Percentiles rank a stretch among this genome's conserved stretches.
phyloP scores from a whole-genome alignment of 176 grass and related monocot genomes.

The Carex myosuroides region DNA sequence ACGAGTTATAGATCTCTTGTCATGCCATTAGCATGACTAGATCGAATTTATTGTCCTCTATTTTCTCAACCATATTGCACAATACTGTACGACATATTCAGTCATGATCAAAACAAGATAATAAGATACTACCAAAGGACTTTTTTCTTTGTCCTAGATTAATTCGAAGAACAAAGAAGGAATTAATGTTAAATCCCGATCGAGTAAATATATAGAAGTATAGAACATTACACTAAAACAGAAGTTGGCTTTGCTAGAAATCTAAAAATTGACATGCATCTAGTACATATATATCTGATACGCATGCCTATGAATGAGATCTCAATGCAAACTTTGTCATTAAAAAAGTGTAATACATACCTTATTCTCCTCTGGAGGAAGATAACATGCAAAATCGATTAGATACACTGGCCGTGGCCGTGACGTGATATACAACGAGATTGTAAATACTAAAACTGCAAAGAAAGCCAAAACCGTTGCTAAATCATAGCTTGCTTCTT shows the following conservation, averaged over 20 bases:
- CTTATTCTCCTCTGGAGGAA: constrained; percentile 85
- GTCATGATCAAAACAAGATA: too few species aligned
- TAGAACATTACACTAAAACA: background rate
- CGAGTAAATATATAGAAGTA: background rate
- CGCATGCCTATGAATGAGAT: background rate
- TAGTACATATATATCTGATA: background rate
- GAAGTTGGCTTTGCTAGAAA: background rate
- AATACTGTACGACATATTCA: background rate
- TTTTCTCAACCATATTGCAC: background rate
- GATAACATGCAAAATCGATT: constrained; percentile 93
- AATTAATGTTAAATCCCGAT: background rate
- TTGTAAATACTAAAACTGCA: constrained; percentile 78
- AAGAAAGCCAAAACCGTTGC: constrained; percentile 89
- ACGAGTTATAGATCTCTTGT: background rate
- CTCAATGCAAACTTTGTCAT: background rate
- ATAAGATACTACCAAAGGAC: too few species aligned
- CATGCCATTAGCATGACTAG: background rate
- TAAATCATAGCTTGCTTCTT: constrained; percentile 89
- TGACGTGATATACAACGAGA: constrained; percentile 89
- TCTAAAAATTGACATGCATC: background rate
- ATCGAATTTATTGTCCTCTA: background rate
- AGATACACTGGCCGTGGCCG: constrained; percentile 84
- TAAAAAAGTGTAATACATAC: constrained; percentile 21
- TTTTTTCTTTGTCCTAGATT: background rate
- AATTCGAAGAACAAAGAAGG: background rate